These are phyloP conservation scores for Sugiyamaella sp. DNA, from an alignment of 1,139 yeast genomes.

Conservation along the genomic window DNA sequence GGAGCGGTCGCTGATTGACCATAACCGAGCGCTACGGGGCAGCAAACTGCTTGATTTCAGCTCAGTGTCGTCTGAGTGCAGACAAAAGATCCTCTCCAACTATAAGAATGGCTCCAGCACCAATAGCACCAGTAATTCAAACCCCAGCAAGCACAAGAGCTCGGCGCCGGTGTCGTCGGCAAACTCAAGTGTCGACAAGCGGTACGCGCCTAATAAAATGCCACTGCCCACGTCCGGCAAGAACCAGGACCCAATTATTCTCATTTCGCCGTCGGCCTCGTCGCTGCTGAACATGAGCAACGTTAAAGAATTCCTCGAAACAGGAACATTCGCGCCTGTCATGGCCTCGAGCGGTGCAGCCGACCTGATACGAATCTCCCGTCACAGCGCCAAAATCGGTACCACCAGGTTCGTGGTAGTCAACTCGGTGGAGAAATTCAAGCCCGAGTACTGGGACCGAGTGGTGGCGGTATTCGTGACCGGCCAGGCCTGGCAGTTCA, in stretches of 20 bases:
- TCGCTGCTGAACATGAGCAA: constrained; percentile 80
- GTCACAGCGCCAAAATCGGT: constrained; percentile 59
- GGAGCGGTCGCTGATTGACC: constrained; percentile 75
- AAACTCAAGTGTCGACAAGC: background rate
- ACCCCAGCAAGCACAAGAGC: background rate
- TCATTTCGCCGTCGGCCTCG: constrained; percentile 93
- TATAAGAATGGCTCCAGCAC: constrained; percentile 20
- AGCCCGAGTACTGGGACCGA: constrained; percentile 94
- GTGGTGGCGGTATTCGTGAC: constrained; percentile 95
- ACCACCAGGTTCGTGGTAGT: constrained; percentile 74
- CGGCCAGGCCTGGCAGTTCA: constrained; percentile 97
- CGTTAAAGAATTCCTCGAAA: constrained; percentile 78
- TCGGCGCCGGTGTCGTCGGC: background rate
- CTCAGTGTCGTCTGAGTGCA: constrained; percentile 71
- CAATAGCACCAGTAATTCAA: background rate
- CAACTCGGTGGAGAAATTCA: constrained; percentile 85
- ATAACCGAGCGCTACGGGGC: constrained; percentile 80
- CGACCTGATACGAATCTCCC: constrained; percentile 56
- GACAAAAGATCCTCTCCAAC: constrained; percentile 55
- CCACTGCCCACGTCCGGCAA: constrained; percentile 18
- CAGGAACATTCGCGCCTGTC: constrained; percentile 71
- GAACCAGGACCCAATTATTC: constrained; percentile 81
- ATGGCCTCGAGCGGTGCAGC: constrained; percentile 43
- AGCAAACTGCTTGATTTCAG: constrained; percentile 68
- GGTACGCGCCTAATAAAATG: constrained; percentile 12